Percentiles rank a stretch among this genome's conserved stretches.
Evolutionary conservation across 2,329 filamentous ascomycete species (phyloP).

Genomic region (Celoporthe dispersa): DNA sequence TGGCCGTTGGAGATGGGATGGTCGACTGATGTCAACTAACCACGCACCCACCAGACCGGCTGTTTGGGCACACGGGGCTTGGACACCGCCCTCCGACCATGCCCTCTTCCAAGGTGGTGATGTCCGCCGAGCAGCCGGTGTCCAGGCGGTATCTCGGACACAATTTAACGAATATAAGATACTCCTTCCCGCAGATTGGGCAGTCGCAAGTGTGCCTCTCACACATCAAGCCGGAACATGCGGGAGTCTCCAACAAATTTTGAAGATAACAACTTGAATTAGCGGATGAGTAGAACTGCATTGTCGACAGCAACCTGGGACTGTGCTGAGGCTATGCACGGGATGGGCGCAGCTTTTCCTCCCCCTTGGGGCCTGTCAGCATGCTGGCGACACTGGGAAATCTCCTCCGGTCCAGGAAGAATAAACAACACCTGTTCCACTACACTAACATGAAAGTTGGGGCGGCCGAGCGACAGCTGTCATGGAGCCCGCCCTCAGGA

Average conservation of each 20-base stretch:
- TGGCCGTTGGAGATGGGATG: neutral
- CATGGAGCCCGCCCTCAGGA: conserved; percentile 8
- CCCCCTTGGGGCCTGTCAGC: conserved; percentile 22
- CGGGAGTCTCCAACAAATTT: conserved; percentile 28
- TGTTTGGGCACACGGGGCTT: conserved; percentile 64
- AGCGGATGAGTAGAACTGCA: conserved; percentile 17
- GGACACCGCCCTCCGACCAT: conserved; percentile 61
- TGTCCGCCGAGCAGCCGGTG: conserved; percentile 52
- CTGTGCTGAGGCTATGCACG: conserved; percentile 6
- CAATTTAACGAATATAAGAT: conserved; percentile 62
- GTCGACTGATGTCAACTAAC: conserved; percentile 50
- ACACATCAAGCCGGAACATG: conserved; percentile 56
- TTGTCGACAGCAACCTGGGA: conserved; percentile 12
- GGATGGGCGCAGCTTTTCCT: conserved; percentile 7
- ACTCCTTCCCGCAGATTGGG: conserved; percentile 63
- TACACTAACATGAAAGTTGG: conserved; percentile 24
- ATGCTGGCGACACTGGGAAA: conserved; percentile 15
- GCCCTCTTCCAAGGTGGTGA: conserved; percentile 42
- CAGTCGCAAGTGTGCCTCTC: conserved; percentile 60
- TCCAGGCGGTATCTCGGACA: conserved; percentile 57
- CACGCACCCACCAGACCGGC: conserved; percentile 57
- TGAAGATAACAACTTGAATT: conserved; percentile 16
- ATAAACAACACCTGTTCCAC: conserved; percentile 8
- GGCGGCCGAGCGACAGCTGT: conserved; percentile 9
- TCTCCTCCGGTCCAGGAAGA: neutral